Evolutionary conservation across 768 basidiomycete genomes (phyloP).

Genomic region (Lactarius sanguifluus): DNA sequence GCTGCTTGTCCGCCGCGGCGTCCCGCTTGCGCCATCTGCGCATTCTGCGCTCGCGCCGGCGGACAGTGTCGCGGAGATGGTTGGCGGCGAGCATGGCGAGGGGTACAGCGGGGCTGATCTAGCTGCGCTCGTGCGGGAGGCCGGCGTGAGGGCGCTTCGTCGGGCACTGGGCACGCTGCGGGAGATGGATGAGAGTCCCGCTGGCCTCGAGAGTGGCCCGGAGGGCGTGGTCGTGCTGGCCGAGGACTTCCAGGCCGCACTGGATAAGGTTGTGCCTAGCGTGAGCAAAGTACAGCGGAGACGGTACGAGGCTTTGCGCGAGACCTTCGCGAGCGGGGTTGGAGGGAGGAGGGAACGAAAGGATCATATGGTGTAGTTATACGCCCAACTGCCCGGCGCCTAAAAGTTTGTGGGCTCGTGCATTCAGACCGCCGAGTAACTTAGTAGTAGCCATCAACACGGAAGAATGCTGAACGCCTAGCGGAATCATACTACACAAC

Average conservation of each 20-base stretch:
- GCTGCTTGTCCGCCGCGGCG: constrained; percentile 51
- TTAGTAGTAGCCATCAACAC: too few species aligned
- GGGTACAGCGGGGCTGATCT: constrained; percentile 94
- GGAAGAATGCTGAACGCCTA: too few species aligned
- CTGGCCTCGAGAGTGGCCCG: constrained; percentile 26
- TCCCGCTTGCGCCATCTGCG: constrained; percentile 53
- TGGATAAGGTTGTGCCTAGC: constrained; percentile 83
- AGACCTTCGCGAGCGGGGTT: constrained; percentile 81
- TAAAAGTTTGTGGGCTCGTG: too few species aligned
- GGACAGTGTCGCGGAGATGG: constrained; percentile 39
- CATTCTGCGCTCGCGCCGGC: constrained; percentile 20
- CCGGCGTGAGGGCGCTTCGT: constrained; percentile 80
- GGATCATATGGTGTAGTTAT: too few species aligned
- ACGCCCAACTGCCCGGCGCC: too few species aligned
- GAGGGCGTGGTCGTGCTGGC: constrained; percentile 49
- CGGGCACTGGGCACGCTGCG: constrained; percentile 68
- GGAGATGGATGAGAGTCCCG: constrained; percentile 45
- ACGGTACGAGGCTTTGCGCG: constrained; percentile 77
- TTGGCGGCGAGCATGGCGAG: constrained; percentile 66
- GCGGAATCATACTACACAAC: too few species aligned
- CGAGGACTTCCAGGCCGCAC: constrained; percentile 70
- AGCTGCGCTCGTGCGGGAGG: constrained; percentile 84
- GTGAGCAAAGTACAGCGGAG: constrained; percentile 79
- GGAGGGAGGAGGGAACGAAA: constrained; percentile 37
- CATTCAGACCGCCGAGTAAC: too few species aligned